These are phyloP conservation scores for Mucor mucedo DNA, from an alignment of 371 early-diverging fungal genomes.

Conservation along the genomic window DNA sequence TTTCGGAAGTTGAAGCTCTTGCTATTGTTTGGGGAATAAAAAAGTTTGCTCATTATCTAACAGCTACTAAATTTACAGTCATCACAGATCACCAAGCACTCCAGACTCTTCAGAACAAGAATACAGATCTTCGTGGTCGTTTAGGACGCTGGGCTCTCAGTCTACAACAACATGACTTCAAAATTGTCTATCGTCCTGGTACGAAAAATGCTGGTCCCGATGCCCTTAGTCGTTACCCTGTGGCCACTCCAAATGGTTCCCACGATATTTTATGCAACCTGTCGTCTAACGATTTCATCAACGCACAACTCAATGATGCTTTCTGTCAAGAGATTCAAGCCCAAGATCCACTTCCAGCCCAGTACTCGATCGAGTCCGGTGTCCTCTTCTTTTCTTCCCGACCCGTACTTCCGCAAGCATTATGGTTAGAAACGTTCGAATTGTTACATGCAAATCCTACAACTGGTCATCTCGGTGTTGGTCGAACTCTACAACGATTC, in stretches of 20 bases:
- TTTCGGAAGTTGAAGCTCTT: constrained; percentile 19
- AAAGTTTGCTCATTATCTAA: constrained; percentile 17
- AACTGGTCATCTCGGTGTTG: constrained; percentile 10
- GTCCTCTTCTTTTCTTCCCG: constrained; percentile 18
- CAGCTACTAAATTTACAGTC: constrained; percentile 20
- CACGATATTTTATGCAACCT: no score
- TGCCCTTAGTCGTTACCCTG: no score
- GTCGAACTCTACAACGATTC: neutral
- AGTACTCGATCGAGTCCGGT: constrained; percentile 9
- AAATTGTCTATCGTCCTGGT: constrained; percentile 6
- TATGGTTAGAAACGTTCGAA: constrained; percentile 6
- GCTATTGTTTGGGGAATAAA: constrained; percentile 23
- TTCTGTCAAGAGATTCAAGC: constrained; percentile 5
- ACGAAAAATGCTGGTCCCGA: neutral
- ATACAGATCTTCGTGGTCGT: constrained; percentile 6
- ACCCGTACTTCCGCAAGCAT: constrained; percentile 8
- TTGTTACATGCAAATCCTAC: constrained; percentile 14
- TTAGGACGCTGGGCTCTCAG: constrained; percentile 14
- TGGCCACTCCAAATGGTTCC: no score
- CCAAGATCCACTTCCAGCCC: no score
- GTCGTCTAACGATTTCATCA: neutral
- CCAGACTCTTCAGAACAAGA: constrained; percentile 8
- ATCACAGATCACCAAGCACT: constrained; percentile 33
- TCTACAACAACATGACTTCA: no score
- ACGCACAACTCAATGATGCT: constrained; percentile 4